Percentiles rank a stretch among this genome's conserved stretches.
These are phyloP conservation scores for Colletotrichum brevisporum DNA, from an alignment of 2,329 filamentous ascomycete species.

Conservation along the genomic window DNA sequence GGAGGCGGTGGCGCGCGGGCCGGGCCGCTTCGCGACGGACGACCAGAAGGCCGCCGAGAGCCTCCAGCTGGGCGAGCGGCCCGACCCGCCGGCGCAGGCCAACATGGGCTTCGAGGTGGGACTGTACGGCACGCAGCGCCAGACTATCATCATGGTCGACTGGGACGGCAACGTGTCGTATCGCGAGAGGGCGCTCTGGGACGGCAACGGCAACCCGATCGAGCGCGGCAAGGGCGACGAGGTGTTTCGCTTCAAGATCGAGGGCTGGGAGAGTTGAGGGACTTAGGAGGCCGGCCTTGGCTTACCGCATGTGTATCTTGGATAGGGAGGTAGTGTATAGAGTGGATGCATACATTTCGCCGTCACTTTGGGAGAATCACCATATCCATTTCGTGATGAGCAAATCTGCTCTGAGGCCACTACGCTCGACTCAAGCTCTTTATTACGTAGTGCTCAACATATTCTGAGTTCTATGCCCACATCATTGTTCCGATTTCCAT, in stretches of 20 bases:
- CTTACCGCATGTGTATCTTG: background rate
- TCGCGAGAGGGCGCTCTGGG: constrained; percentile 72
- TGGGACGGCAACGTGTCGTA: constrained; percentile 74
- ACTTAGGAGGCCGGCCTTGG: background rate
- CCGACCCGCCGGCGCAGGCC: constrained; percentile 45
- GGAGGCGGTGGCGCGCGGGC: constrained; percentile 55
- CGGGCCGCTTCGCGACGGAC: constrained; percentile 54
- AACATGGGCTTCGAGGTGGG: constrained; percentile 67
- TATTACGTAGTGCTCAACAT: too few species aligned
- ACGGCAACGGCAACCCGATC: constrained; percentile 68
- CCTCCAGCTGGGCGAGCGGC: constrained; percentile 48
- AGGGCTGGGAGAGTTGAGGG: constrained; percentile 61
- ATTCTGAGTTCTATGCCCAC: too few species aligned
- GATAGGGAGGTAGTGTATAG: background rate
- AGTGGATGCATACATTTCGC: too few species aligned
- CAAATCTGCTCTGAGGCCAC: too few species aligned
- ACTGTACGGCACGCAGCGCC: constrained; percentile 75
- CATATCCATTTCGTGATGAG: too few species aligned
- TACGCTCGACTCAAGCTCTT: too few species aligned
- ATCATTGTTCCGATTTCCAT: too few species aligned
- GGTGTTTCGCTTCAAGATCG: constrained; percentile 69
- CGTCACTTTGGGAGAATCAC: too few species aligned
- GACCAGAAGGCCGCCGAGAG: constrained; percentile 52
- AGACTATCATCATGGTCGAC: constrained; percentile 74
- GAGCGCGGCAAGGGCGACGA: constrained; percentile 68